Evolutionary conservation across 2,329 filamentous ascomycete genomes (phyloP).

Genomic region (Fonsecaea pedrosoi): DNA sequence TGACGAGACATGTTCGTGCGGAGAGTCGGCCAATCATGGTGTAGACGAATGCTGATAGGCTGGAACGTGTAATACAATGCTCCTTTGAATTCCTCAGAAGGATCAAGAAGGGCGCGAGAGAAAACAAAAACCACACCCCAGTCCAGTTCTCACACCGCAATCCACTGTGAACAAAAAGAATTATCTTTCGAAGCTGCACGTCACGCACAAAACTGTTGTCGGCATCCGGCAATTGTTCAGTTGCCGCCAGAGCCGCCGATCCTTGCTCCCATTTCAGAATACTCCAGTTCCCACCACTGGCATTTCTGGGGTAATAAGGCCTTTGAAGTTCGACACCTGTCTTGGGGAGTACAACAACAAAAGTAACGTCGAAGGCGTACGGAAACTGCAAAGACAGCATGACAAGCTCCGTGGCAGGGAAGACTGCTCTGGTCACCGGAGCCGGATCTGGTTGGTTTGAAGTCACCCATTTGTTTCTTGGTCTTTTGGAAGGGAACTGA

Average conservation of each 20-base stretch:
- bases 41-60: not conserved
- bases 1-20: constrained; percentile 46
- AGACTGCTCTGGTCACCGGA: constrained; percentile 59
- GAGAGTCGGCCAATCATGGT: constrained; percentile 14
- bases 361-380: not conserved
- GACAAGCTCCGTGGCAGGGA: constrained; percentile 27
- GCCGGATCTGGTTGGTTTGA: constrained; percentile 57
- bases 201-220: not conserved
- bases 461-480: constrained; percentile 5
- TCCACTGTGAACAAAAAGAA: not conserved
- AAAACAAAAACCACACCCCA: too few relatives aligned
- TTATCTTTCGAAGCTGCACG: not conserved
- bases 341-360: not conserved
- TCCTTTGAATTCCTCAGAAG: not conserved
- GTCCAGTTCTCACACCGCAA: not conserved
- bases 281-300: not conserved
- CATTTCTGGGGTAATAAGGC: not conserved
- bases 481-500: not conserved
- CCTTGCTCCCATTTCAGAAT: not conserved
- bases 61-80: not conserved
- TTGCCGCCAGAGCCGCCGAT: not conserved
- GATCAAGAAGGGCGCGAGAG: not conserved
- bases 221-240: not conserved
- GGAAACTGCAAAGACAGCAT: constrained; percentile 6
- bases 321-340: not conserved